phyloP scores from a whole-genome alignment of 495 filamentous ascomycete genomes.

The Neurospora sp. region DNA sequence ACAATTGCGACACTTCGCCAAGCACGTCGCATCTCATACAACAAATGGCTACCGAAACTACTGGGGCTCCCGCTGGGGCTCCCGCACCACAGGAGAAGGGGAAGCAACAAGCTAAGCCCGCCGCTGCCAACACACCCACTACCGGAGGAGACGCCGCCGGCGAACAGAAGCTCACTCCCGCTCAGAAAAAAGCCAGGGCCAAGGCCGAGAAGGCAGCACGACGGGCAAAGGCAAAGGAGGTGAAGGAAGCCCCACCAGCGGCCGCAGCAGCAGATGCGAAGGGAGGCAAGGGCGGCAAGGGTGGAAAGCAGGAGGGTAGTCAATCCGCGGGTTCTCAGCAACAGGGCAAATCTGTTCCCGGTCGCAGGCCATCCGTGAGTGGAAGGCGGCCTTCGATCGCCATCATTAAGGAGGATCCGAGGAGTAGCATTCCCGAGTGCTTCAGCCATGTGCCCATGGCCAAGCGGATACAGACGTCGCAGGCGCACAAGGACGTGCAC shows the following conservation, averaged over 20 bases:
- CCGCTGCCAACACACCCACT: conserved; percentile 3
- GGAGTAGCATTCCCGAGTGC: conserved; percentile 49
- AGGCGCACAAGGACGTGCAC: conserved; percentile 81
- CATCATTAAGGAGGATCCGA: conserved; percentile 35
- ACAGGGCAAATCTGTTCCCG: conserved; percentile 20
- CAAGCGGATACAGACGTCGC: conserved; percentile 59
- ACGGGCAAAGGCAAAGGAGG: conserved; percentile 51
- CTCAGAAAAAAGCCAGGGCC: conserved; percentile 64
- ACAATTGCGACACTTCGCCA: neutral
- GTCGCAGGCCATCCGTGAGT: conserved; percentile 25
- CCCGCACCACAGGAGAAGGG: neutral
- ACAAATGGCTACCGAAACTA: conserved; percentile 18
- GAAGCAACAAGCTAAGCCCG: neutral
- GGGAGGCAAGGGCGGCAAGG: conserved; percentile 28
- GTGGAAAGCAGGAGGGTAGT: conserved; percentile 36
- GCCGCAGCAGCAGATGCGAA: conserved; percentile 22
- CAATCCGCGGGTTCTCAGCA: conserved; percentile 19
- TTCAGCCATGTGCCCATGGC: conserved; percentile 81
- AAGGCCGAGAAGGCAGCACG: conserved; percentile 72
- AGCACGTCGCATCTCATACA: neutral
- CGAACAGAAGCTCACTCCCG: conserved; percentile 43
- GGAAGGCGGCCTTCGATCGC: conserved; percentile 30
- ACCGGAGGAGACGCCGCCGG: conserved; percentile 1
- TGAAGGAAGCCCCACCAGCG: conserved; percentile 19
- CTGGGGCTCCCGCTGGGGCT: conserved; percentile 7